Percentiles rank a stretch among this genome's conserved stretches.
These are phyloP conservation scores for Candida sp. DNA, from an alignment of 1,139 yeast genomes.

Conservation along the genomic window DNA sequence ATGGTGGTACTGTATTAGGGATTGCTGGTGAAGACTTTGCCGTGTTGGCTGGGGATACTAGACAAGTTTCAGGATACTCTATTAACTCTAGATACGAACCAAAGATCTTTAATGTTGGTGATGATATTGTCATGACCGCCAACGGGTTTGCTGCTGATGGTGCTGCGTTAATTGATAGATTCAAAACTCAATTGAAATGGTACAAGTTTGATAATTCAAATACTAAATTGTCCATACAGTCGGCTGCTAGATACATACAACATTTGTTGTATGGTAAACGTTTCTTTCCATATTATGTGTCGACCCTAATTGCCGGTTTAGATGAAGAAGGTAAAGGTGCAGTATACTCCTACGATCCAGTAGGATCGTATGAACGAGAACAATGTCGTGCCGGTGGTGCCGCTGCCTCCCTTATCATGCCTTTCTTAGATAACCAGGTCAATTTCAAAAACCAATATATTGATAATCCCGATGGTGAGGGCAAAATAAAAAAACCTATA, in stretches of 20 bases:
- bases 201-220: conserved; percentile 84
- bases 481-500: conserved; percentile 51
- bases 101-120: conserved; percentile 87
- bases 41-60: conserved; percentile 95
- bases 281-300: conserved; percentile 95
- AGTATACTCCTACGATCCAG: conserved; percentile 95
- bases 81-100: conserved; percentile 94
- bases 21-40: conserved; percentile 98
- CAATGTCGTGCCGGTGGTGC: conserved; percentile 99
- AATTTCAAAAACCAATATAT: conserved; percentile 88
- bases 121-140: conserved; percentile 82
- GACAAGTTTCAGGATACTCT: conserved; percentile 92
- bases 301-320: conserved; percentile 90
- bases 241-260: conserved; percentile 91
- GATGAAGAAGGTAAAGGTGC: conserved; percentile 96
- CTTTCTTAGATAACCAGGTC: conserved; percentile 96
- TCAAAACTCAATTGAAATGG: conserved; percentile 83
- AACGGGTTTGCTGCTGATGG: conserved; percentile 98
- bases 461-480: conserved; percentile 64
- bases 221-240: conserved; percentile 60
- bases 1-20: conserved; percentile 97
- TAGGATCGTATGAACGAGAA: conserved; percentile 96
- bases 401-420: conserved; percentile 94
- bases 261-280: conserved; percentile 89
- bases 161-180: conserved; percentile 73